Evolutionary conservation across 441 rosid genomes (phyloP).

Genomic region (Croton setiger): DNA sequence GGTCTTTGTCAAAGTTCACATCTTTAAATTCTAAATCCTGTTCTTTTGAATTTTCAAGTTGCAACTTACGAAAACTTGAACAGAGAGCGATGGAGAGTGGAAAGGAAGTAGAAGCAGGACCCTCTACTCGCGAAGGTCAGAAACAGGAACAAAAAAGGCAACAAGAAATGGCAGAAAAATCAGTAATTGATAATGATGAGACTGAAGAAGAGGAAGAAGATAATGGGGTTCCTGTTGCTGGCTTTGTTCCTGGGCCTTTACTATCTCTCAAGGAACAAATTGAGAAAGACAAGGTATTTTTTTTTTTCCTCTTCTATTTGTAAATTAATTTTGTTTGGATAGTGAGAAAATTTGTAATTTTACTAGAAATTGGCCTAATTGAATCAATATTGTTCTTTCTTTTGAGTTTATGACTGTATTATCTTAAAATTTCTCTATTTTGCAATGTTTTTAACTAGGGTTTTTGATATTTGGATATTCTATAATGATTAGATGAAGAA

Average conservation of each 20-base stretch:
- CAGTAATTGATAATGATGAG: slow-evolving; percentile 14
- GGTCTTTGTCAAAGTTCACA: not conserved
- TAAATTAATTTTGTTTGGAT: not conserved
- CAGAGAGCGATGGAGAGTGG: slow-evolving; percentile 32
- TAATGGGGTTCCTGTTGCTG: slow-evolving; percentile 26
- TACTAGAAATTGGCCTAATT: not conserved
- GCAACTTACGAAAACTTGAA: slow-evolving; percentile 4
- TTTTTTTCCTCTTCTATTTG: not conserved
- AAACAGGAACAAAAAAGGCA: slow-evolving; percentile 20
- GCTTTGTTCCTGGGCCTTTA: slow-evolving; percentile 54
- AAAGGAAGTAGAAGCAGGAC: slow-evolving; percentile 37
- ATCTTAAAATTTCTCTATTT: not conserved
- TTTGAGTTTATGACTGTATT: not conserved
- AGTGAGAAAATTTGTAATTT: not conserved
- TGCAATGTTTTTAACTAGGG: not conserved
- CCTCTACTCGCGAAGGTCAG: slow-evolving; percentile 30
- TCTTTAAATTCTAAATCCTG: not conserved
- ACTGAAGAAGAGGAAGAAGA: slow-evolving; percentile 25
- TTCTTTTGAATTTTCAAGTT: slow-evolving; percentile 13
- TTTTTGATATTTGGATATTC: not conserved
- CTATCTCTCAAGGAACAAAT: slow-evolving; percentile 57
- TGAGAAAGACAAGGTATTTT: slow-evolving; percentile 60
- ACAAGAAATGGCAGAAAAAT: slow-evolving; percentile 29
- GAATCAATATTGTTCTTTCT: not conserved
- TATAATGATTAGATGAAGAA: not conserved